Conservation (phyloP, 2,329 filamentous ascomycete species). For the Fusarium sp. region DNA sequence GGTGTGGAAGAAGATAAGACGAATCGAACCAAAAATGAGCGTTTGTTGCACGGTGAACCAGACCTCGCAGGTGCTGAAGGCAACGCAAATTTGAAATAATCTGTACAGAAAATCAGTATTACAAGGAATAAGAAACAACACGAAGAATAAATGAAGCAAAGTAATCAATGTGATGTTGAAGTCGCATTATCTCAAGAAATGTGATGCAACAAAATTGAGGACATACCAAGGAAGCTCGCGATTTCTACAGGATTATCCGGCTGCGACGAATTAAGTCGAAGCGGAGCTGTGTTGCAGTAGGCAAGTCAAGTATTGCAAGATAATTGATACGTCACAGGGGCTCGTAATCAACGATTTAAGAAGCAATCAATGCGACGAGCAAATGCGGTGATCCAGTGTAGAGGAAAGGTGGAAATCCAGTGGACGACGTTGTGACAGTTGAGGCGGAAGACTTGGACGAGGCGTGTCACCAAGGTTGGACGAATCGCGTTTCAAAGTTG, state of each 20-base stretch:
- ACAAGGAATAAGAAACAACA: constrained; percentile 20
- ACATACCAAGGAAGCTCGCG: constrained; percentile 30
- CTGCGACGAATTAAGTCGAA: constrained; percentile 5
- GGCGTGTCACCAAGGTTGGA: constrained; percentile 39
- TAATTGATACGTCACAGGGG: constrained; percentile 24
- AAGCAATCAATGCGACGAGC: constrained; percentile 26
- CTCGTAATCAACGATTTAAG: constrained; percentile 44
- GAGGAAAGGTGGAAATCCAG: constrained; percentile 32
- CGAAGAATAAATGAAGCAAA: constrained; percentile 35
- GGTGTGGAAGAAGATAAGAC: constrained; percentile 37
- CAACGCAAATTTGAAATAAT: constrained; percentile 38
- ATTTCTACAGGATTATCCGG: constrained; percentile 24
- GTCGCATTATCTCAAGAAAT: constrained; percentile 18
- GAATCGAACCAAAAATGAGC: constrained; percentile 37
- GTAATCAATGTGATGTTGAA: constrained; percentile 25
- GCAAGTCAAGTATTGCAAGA: constrained; percentile 4
- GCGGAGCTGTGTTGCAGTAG: background rate
- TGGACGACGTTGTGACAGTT: constrained; percentile 22
- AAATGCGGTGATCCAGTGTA: constrained; percentile 25
- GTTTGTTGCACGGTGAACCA: constrained; percentile 44
- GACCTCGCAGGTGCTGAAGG: constrained; percentile 40
- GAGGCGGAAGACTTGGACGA: constrained; percentile 8
- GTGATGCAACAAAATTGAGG: constrained; percentile 11
- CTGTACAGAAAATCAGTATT: constrained; percentile 39
- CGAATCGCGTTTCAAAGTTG: constrained; percentile 48